phyloP scores from a whole-genome alignment of 768 basidiomycete species.

The Trametes villosa region DNA sequence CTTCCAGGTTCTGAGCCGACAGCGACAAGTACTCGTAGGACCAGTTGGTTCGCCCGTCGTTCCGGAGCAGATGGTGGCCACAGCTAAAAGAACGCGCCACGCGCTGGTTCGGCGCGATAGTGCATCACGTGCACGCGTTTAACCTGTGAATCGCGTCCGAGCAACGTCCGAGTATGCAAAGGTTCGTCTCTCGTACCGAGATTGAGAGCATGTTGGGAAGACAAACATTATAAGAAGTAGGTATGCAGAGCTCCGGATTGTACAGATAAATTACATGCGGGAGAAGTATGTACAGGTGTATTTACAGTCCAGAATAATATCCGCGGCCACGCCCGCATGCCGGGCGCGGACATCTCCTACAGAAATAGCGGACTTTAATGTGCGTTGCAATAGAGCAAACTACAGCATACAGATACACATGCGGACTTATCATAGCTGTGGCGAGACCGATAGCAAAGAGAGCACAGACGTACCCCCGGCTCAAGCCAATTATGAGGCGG shows the following conservation, averaged over 20 bases:
- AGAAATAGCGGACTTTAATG: background rate
- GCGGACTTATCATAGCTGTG: background rate
- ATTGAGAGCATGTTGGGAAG: no score
- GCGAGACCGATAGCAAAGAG: background rate
- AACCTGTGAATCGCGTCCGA: no score
- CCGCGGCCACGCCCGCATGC: background rate
- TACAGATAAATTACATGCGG: constrained; percentile 23
- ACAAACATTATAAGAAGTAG: background rate
- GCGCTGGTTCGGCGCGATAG: no score
- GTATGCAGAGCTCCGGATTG: constrained; percentile 4
- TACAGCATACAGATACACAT: constrained; percentile 2
- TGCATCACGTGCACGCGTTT: no score
- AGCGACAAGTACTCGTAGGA: no score
- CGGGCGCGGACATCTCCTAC: background rate
- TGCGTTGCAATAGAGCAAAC: background rate
- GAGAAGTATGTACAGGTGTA: background rate
- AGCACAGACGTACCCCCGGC: background rate
- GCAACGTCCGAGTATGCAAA: background rate
- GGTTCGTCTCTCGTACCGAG: no score
- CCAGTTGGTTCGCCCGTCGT: no score
- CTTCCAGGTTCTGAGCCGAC: no score
- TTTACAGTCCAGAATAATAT: constrained; percentile 15
- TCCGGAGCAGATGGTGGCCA: no score
- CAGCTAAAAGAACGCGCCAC: no score
- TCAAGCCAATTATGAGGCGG: no score